Evolutionary conservation across 805 yeast species (phyloP).

Genomic region (Saccharomycopsis lassenensis): DNA sequence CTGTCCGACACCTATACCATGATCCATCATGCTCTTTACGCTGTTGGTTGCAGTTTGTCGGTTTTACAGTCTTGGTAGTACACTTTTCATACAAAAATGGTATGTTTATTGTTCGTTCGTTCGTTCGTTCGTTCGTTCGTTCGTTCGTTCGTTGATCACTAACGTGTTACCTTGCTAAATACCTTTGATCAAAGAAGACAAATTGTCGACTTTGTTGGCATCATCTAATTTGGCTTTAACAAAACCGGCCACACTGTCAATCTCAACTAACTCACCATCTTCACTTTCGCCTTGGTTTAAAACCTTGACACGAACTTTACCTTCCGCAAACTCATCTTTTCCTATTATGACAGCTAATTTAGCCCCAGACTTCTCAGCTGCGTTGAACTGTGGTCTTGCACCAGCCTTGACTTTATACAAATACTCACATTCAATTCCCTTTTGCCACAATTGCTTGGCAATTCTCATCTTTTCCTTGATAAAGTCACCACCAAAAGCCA

Average conservation of each 20-base stretch:
- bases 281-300: slow-evolving; percentile 82
- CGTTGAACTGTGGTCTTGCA: slow-evolving; percentile 92
- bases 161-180: too few relatives aligned
- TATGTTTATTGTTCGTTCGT: too few relatives aligned
- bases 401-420: slow-evolving; percentile 89
- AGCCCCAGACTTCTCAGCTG: slow-evolving; percentile 92
- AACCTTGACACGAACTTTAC: slow-evolving; percentile 74
- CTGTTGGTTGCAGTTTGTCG: too few relatives aligned
- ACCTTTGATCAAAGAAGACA: slow-evolving; percentile 53
- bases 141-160: too few relatives aligned
- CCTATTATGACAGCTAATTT: slow-evolving; percentile 88
- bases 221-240: slow-evolving; percentile 44
- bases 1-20: too few relatives aligned
- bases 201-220: slow-evolving; percentile 50
- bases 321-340: slow-evolving; percentile 81
- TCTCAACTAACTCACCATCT: slow-evolving; percentile 68
- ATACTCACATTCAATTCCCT: slow-evolving; percentile 85
- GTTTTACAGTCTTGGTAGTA: too few relatives aligned
- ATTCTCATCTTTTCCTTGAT: slow-evolving; percentile 84
- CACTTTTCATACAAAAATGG: too few relatives aligned
- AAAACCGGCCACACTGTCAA: slow-evolving; percentile 46
- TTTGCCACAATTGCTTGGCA: slow-evolving; percentile 74
- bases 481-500: slow-evolving; percentile 99
- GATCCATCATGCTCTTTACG: too few relatives aligned
- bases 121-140: too few relatives aligned